Conservation (phyloP, 1,284 basidiomycete species). For the Mycena citricolor region DNA sequence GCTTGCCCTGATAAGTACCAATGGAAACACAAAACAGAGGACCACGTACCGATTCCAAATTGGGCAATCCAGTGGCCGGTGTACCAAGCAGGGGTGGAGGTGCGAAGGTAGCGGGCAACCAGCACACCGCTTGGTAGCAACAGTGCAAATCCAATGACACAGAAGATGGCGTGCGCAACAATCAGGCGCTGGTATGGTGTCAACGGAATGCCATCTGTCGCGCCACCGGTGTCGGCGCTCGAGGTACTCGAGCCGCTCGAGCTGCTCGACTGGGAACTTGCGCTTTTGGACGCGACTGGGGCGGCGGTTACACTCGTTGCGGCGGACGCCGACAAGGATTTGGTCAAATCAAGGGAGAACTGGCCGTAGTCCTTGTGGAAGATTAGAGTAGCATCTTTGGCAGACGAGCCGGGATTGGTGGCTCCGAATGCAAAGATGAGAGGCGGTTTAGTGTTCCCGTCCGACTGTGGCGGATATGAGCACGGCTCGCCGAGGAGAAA, state of each 20-base stretch:
- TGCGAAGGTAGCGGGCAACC: constrained; percentile 57
- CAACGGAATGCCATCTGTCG: constrained; percentile 31
- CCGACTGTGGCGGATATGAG: constrained; percentile 31
- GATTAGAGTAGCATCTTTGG: constrained; percentile 36
- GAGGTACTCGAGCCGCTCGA: constrained; percentile 14
- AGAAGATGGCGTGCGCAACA: constrained; percentile 55
- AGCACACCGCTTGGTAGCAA: constrained; percentile 60
- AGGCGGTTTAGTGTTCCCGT: constrained; percentile 36
- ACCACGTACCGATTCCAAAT: constrained; percentile 39
- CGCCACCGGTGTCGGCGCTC: constrained; percentile 13
- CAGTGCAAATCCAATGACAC: constrained; percentile 54
- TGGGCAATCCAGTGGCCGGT: constrained; percentile 51
- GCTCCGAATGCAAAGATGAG: constrained; percentile 52
- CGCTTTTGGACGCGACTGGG: too few relatives aligned
- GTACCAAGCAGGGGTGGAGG: constrained; percentile 57
- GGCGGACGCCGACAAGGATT: constrained; percentile 28
- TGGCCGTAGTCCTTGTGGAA: constrained; percentile 44
- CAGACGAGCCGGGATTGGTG: constrained; percentile 39
- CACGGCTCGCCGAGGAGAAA: not conserved
- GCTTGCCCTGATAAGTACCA: constrained; percentile 36
- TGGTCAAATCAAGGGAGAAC: constrained; percentile 42
- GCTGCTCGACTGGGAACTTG: too few relatives aligned
- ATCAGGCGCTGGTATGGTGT: constrained; percentile 43
- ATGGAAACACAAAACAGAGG: not conserved
- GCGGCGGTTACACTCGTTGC: constrained; percentile 15